Evolutionary conservation across 2,329 filamentous ascomycete species (phyloP).

Genomic region (Exophiala oligosperma): DNA sequence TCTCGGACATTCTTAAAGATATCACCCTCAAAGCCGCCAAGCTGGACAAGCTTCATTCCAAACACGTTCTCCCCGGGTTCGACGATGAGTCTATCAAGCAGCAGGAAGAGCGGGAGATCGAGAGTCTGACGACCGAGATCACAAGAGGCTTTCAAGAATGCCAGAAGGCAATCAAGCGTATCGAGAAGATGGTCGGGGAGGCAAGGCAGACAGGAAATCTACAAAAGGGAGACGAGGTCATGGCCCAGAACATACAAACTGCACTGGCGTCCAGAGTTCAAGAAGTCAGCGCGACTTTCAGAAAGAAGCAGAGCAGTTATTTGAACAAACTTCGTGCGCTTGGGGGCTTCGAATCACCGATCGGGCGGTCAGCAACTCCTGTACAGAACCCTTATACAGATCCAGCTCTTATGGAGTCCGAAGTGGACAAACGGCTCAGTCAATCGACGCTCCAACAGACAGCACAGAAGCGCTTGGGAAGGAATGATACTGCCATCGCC

Average conservation of each 20-base stretch:
- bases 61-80: slow-evolving; percentile 94
- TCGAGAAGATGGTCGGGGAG: slow-evolving; percentile 84
- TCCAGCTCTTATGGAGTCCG: slow-evolving; percentile 87
- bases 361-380: slow-evolving; percentile 46
- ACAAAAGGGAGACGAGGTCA: slow-evolving; percentile 82
- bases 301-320: slow-evolving; percentile 97
- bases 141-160: slow-evolving; percentile 87
- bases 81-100: slow-evolving; percentile 90
- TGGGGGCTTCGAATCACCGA: slow-evolving; percentile 58
- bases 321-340: slow-evolving; percentile 82
- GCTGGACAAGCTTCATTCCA: slow-evolving; percentile 91
- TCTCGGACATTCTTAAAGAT: slow-evolving; percentile 75
- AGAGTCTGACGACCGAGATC: slow-evolving; percentile 84
- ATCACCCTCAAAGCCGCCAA: slow-evolving; percentile 81
- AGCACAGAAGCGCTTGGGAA: slow-evolving; percentile 58
- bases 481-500: slow-evolving; percentile 79
- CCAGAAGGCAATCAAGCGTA: slow-evolving; percentile 81
- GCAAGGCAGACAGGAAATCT: slow-evolving; percentile 68
- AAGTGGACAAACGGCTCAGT: slow-evolving; percentile 88
- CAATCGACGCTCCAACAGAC: slow-evolving; percentile 85
- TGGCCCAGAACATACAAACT: slow-evolving; percentile 95
- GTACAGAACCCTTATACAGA: slow-evolving; percentile 71
- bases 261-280: slow-evolving; percentile 85
- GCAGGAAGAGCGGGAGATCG: slow-evolving; percentile 86
- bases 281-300: slow-evolving; percentile 85